A percentile compares a stretch with the other conserved stretches of the same genome.
Conservation (phyloP, 345 rosid species). For the Gossypium mustelinum region DNA sequence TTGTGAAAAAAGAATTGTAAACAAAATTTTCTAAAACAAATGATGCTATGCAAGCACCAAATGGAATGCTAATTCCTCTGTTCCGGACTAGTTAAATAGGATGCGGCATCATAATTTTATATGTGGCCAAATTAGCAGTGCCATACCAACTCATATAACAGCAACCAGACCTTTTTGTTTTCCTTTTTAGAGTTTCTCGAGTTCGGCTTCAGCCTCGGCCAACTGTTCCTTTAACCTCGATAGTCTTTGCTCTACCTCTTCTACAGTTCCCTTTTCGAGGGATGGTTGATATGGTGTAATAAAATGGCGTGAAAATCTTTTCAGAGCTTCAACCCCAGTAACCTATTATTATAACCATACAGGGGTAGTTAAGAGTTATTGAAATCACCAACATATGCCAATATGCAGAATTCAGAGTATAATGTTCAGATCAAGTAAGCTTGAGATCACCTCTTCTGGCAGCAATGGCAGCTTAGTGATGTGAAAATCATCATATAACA, state of each 20-base stretch:
- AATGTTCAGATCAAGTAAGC: background rate
- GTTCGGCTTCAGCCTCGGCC: constrained; percentile 66
- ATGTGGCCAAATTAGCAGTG: background rate
- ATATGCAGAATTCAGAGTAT: background rate
- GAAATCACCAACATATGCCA: background rate
- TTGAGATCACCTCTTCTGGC: constrained; percentile 76
- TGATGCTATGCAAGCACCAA: constrained; percentile 8
- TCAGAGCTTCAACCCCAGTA: constrained; percentile 89
- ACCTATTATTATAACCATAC: constrained; percentile 43
- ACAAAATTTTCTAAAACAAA: constrained; percentile 10
- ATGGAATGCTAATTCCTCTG: background rate
- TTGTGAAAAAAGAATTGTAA: background rate
- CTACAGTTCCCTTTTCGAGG: constrained; percentile 35
- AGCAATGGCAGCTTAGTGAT: constrained; percentile 94
- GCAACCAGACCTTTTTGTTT: constrained; percentile 36
- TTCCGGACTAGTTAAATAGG: too few relatives aligned
- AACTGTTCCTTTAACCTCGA: constrained; percentile 47
- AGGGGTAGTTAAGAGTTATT: constrained; percentile 17
- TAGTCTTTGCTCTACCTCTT: constrained; percentile 56
- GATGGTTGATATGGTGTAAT: constrained; percentile 57
- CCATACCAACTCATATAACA: background rate
- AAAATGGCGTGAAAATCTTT: constrained; percentile 65
- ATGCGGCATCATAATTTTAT: background rate
- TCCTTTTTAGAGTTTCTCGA: constrained; percentile 60
- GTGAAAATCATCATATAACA: constrained; percentile 95